A percentile compares a stretch with the other conserved stretches of the same genome.
phyloP scores from a whole-genome alignment of 306 rosid genomes.

The Malus asiatica region DNA sequence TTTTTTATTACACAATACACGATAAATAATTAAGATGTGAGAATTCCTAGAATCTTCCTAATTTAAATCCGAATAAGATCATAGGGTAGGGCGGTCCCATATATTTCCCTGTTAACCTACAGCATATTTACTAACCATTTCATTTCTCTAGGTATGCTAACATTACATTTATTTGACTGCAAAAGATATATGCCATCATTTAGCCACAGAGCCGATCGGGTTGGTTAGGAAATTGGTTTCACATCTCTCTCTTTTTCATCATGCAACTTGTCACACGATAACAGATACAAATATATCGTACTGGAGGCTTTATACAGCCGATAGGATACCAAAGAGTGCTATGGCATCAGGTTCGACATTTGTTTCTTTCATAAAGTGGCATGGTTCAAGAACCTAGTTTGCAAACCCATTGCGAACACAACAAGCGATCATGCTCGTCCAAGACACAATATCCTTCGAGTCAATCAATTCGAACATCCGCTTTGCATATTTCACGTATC shows the following conservation, averaged over 20 bases:
- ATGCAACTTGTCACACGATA: not conserved
- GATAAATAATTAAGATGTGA: accelerated
- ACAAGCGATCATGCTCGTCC: constrained; percentile 71
- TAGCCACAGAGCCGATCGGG: too few species aligned
- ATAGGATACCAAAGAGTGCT: constrained; percentile 46
- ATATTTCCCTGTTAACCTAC: constrained; percentile 12
- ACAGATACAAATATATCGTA: too few species aligned
- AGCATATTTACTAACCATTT: not conserved
- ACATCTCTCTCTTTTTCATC: too few species aligned
- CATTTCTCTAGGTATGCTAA: constrained; percentile 24
- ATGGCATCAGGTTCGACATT: constrained; percentile 46
- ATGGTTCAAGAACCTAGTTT: constrained; percentile 52
- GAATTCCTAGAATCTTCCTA: accelerated
- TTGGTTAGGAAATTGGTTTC: not conserved
- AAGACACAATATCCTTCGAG: constrained; percentile 60
- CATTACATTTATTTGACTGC: constrained; percentile 11
- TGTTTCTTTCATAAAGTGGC: constrained; percentile 36
- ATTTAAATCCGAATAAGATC: too few species aligned
- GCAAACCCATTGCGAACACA: constrained; percentile 47
- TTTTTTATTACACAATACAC: accelerated
- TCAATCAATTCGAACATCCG: constrained; percentile 40
- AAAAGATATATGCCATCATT: too few species aligned
- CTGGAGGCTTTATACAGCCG: constrained; percentile 12
- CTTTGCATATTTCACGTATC: constrained; percentile 34
- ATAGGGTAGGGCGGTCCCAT: constrained; percentile 1